Conservation (phyloP, 768 basidiomycete species). For the Symmetrospora coprosmae region DNA sequence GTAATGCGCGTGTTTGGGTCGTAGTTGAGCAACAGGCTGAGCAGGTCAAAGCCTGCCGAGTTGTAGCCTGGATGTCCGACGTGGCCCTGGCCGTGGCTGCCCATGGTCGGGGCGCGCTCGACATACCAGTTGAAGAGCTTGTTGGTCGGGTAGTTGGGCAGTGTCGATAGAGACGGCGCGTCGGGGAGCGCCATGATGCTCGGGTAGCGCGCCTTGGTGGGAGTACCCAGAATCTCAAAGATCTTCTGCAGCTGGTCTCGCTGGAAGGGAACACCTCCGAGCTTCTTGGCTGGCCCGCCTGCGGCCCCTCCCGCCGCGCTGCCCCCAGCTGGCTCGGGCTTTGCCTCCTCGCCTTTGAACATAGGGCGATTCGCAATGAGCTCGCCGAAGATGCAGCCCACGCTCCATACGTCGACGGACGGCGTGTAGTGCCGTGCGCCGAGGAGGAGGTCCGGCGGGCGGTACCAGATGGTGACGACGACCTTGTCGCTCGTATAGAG, state of each 20-base stretch:
- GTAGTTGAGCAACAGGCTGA: conserved; percentile 73
- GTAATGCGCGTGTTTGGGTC: conserved; percentile 77
- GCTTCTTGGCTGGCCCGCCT: conserved; percentile 50
- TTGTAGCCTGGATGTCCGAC: too few relatives aligned
- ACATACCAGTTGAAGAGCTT: conserved; percentile 59
- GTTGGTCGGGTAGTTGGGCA: conserved; percentile 38
- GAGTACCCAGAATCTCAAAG: conserved; percentile 90
- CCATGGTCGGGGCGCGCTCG: conserved; percentile 31
- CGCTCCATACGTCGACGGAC: conserved; percentile 87
- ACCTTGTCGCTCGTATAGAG: conserved; percentile 92
- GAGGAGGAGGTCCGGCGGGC: conserved; percentile 86
- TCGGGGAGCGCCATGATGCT: neutral
- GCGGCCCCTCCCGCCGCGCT: conserved; percentile 20
- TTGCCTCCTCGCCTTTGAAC: conserved; percentile 98
- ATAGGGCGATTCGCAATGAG: conserved; percentile 83
- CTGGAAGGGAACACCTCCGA: conserved; percentile 75
- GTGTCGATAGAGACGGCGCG: conserved; percentile 39
- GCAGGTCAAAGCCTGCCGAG: conserved; percentile 59
- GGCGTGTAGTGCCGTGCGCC: conserved; percentile 97
- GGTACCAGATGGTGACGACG: conserved; percentile 99
- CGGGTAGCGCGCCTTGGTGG: conserved; percentile 40
- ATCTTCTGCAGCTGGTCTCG: conserved; percentile 87
- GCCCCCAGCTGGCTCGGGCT: conserved; percentile 52
- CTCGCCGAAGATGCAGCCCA: conserved; percentile 95
- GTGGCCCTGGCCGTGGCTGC: conserved; percentile 43